phyloP scores from a whole-genome alignment of 192 early-diverging fungal species.

The Entomortierella beljakovae region DNA sequence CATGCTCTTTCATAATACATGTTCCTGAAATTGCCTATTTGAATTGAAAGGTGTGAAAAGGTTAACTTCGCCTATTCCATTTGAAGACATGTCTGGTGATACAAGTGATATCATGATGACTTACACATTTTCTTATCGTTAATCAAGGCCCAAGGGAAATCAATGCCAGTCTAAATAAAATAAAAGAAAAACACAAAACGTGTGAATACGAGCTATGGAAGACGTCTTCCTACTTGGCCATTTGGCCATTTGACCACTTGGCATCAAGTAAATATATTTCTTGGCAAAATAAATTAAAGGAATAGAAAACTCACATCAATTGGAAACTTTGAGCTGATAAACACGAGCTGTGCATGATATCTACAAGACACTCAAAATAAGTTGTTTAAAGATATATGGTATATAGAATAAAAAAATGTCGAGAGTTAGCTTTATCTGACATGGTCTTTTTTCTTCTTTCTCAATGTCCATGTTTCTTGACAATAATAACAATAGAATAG shows the following conservation, averaged over 20 bases:
- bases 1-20: constrained; percentile 88
- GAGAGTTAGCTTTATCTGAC: too few species aligned
- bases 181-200: neutral
- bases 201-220: too few species aligned
- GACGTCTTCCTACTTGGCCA: too few species aligned
- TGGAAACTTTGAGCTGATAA: constrained; percentile 88
- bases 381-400: too few species aligned
- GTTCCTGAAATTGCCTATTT: constrained; percentile 74
- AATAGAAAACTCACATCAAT: constrained; percentile 70
- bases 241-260: too few species aligned
- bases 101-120: neutral
- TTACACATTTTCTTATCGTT: constrained; percentile 69
- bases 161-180: constrained; percentile 64
- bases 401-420: too few species aligned
- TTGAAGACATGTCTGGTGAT: too few species aligned
- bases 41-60: constrained; percentile 55
- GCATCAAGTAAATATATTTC: too few species aligned
- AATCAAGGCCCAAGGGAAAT: constrained; percentile 78
- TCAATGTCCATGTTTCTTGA: neutral
- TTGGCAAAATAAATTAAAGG: too few species aligned
- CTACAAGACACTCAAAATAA: constrained; percentile 42
- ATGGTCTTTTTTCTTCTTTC: too few species aligned
- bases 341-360: constrained; percentile 89
- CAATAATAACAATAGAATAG: neutral
- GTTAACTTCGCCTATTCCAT: too few species aligned